A percentile compares a stretch with the other conserved stretches of the same genome.
Conservation (phyloP, 176 grass and related monocot genomes). For the Chrysopogon serrulatus region DNA sequence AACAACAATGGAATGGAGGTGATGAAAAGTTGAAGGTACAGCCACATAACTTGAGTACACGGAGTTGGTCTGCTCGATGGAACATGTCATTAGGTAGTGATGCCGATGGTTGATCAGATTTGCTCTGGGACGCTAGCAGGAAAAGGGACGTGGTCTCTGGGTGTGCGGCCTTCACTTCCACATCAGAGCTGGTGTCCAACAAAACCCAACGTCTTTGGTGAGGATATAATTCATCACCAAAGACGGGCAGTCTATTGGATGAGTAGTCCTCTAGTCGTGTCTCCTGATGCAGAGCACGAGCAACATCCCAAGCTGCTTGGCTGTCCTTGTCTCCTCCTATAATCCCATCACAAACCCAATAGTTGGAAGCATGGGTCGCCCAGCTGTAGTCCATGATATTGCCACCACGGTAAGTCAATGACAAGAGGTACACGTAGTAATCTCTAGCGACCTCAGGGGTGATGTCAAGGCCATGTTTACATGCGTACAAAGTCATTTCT, state of each 20-base stretch:
- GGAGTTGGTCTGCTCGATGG: background rate
- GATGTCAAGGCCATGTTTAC: no score
- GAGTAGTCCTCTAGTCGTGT: background rate
- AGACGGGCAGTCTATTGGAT: rapidly evolving
- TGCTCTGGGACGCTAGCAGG: rapidly evolving
- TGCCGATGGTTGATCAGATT: background rate
- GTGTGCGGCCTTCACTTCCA: background rate
- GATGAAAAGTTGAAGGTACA: constrained; percentile 9
- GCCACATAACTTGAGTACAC: background rate
- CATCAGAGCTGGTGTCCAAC: background rate
- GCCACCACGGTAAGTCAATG: no score
- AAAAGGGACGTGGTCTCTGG: background rate
- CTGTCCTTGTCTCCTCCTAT: background rate
- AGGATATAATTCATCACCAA: rapidly evolving
- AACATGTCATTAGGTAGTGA: background rate
- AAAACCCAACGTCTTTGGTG: background rate
- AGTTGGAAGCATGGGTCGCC: background rate
- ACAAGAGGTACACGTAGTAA: no score
- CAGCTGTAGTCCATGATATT: background rate
- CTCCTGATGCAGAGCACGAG: background rate
- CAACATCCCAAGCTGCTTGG: background rate
- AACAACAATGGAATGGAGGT: constrained; percentile 1
- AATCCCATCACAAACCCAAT: background rate
- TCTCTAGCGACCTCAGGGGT: no score
- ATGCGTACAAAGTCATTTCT: no score